Evolutionary conservation across 2,329 filamentous ascomycete genomes (phyloP).

Genomic region (Paecilomyces variotii): DNA sequence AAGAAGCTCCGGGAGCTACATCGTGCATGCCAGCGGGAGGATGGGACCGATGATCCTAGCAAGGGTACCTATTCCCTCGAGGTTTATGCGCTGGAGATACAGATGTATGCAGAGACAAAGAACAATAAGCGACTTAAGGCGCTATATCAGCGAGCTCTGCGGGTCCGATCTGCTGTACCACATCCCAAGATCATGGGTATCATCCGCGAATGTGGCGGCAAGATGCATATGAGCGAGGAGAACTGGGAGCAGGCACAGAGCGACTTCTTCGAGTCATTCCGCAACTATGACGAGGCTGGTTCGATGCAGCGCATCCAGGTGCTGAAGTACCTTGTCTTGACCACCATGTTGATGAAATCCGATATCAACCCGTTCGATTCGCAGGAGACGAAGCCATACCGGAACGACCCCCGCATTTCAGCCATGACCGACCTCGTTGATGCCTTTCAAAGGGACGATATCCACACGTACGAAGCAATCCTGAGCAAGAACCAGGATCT

Average conservation of each 20-base stretch:
- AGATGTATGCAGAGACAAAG: conserved; percentile 94
- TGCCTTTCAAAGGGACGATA: conserved; percentile 91
- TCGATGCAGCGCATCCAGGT: conserved; percentile 95
- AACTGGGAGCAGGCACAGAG: conserved; percentile 97
- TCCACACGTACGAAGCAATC: conserved; percentile 82
- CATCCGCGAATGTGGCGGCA: conserved; percentile 95
- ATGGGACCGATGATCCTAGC: conserved; percentile 74
- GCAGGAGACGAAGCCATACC: conserved; percentile 97
- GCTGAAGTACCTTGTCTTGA: conserved; percentile 90
- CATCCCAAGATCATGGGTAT: conserved; percentile 99
- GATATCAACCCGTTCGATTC: conserved; percentile 99
- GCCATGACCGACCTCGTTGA: conserved; percentile 97
- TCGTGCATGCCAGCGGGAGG: conserved; percentile 75
- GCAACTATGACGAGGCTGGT: conserved; percentile 96
- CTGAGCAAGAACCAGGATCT: conserved; percentile 83
- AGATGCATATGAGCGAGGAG: conserved; percentile 99
- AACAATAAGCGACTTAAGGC: conserved; percentile 97
- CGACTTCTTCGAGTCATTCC: conserved; percentile 98
- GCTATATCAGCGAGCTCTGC: conserved; percentile 82
- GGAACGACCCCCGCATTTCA: conserved; percentile 85
- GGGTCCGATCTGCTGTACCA: conserved; percentile 91
- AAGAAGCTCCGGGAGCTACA: conserved; percentile 85
- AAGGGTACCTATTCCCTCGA: conserved; percentile 96
- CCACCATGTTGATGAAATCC: conserved; percentile 97
- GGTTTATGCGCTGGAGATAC: conserved; percentile 93